phyloP scores from a whole-genome alignment of 176 grass and related monocot genomes.

The Aechmea fasciata region DNA sequence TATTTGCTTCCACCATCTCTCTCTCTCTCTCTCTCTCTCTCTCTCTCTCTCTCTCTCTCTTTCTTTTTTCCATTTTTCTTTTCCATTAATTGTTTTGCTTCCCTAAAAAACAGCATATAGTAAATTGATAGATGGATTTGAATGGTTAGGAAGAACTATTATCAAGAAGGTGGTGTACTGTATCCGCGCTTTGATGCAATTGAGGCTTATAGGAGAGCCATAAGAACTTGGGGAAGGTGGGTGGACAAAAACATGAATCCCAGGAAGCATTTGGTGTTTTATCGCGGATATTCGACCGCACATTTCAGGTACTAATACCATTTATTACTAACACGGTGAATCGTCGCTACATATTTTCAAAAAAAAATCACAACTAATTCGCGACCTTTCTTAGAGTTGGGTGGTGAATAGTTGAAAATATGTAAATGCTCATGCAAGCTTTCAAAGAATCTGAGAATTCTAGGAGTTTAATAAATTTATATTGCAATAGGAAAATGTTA shows the following conservation, averaged over 20 bases:
- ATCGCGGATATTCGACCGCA: conserved; percentile 83
- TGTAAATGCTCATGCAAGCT: too few relatives aligned
- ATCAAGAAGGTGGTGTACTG: conserved; percentile 52
- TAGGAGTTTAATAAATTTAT: too few relatives aligned
- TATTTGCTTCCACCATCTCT: neutral
- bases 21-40: neutral
- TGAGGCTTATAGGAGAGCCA: conserved; percentile 62
- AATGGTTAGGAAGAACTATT: conserved; percentile 64
- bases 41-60: neutral
- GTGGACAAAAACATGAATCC: conserved; percentile 70
- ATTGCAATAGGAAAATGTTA: too few relatives aligned
- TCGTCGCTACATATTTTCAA: too few relatives aligned
- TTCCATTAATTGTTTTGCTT: neutral
- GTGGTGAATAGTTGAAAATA: too few relatives aligned
- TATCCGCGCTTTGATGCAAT: conserved; percentile 62
- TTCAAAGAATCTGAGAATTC: too few relatives aligned
- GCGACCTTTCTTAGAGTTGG: too few relatives aligned
- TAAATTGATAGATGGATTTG: neutral
- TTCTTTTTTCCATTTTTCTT: neutral
- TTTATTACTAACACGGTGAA: too few relatives aligned
- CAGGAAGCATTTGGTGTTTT: conserved; percentile 52
- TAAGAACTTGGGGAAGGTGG: conserved; percentile 76
- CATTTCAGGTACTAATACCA: conserved; percentile 52
- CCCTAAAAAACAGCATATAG: neutral
- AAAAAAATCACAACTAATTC: too few relatives aligned